phyloP scores from a whole-genome alignment of 257 asterid genomes.

The Solanum bukasovii region DNA sequence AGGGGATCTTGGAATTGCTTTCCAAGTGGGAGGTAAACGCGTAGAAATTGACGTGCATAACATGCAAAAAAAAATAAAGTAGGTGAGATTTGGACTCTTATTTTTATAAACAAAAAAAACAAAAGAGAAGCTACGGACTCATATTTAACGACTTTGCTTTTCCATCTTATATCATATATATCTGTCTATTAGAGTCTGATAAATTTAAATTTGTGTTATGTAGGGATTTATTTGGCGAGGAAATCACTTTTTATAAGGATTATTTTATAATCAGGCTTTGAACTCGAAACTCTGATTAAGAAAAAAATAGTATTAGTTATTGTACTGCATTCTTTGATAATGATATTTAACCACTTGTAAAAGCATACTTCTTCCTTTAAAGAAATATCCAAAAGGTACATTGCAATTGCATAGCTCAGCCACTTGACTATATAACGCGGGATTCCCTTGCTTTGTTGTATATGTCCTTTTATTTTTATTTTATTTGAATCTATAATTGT shows the following conservation, averaged over 20 bases:
- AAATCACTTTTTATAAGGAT: too few relatives aligned
- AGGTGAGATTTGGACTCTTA: background rate
- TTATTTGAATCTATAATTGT: background rate
- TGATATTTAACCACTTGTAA: background rate
- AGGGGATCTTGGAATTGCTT: background rate
- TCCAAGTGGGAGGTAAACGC: background rate
- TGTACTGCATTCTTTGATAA: background rate
- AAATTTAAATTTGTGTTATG: accelerated
- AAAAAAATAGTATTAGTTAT: too few relatives aligned
- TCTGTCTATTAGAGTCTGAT: accelerated
- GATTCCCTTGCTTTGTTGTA: background rate
- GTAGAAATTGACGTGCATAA: background rate
- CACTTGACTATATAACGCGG: background rate
- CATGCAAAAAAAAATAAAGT: background rate
- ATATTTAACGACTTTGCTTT: background rate
- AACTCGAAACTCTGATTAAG: background rate
- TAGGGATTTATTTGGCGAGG: too few relatives aligned
- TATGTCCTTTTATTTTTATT: background rate
- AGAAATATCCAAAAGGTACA: background rate
- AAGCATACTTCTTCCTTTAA: background rate
- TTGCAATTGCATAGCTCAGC: background rate
- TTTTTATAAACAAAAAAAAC: background rate
- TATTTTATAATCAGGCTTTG: accelerated
- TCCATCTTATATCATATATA: background rate
- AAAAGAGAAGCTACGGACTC: background rate